Percentiles rank a stretch among this genome's conserved stretches.
These are phyloP conservation scores for Suillus clintonianus DNA, from an alignment of 768 basidiomycete species.

Conservation along the genomic window DNA sequence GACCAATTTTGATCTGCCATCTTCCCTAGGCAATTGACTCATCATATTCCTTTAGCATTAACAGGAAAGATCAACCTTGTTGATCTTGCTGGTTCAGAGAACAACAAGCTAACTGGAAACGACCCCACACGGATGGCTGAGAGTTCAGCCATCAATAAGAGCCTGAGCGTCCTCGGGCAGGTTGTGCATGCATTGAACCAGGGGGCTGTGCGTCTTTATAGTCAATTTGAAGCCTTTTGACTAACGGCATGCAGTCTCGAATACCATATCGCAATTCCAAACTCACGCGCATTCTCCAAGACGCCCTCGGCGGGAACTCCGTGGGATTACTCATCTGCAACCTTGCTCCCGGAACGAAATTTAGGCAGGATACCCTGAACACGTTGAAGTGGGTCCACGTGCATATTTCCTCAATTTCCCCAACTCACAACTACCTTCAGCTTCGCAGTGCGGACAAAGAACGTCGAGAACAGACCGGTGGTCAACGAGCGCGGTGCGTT, in stretches of 20 bases:
- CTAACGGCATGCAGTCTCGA: conserved; percentile 49
- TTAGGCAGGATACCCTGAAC: conserved; percentile 85
- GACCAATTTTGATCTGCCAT: conserved; percentile 4
- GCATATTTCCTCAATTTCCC: conserved; percentile 18
- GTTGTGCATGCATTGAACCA: conserved; percentile 84
- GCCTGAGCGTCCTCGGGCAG: conserved; percentile 82
- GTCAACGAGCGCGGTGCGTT: conserved; percentile 73
- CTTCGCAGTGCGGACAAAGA: conserved; percentile 83
- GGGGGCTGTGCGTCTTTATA: conserved; percentile 50
- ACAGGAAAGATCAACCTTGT: conserved; percentile 84
- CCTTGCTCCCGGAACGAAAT: conserved; percentile 79
- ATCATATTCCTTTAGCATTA: conserved; percentile 43
- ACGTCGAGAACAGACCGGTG: conserved; percentile 80
- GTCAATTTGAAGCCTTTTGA: background rate
- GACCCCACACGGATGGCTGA: conserved; percentile 87
- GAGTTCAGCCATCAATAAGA: conserved; percentile 88
- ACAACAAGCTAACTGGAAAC: conserved; percentile 90
- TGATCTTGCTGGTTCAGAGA: conserved; percentile 90
- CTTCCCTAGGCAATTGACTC: background rate
- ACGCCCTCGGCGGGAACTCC: conserved; percentile 82
- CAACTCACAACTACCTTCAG: conserved; percentile 35
- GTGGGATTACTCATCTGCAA: conserved; percentile 85
- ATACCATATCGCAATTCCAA: conserved; percentile 92
- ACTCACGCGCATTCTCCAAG: conserved; percentile 86
- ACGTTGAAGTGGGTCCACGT: conserved; percentile 68